phyloP scores from a whole-genome alignment of 192 early-diverging fungal genomes.

The Entrophospora sp. region DNA sequence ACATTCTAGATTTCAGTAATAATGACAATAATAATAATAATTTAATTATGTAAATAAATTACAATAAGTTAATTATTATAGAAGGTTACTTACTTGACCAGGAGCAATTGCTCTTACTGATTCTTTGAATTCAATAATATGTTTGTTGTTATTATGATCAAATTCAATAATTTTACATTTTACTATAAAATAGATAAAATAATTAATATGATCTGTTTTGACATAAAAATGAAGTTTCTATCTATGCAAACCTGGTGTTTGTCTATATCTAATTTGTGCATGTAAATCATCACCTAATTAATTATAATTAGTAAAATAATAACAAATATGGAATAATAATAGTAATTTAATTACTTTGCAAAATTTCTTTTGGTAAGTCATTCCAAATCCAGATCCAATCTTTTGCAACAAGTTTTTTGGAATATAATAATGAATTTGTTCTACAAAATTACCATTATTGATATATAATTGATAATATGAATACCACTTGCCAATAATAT shows the following conservation, averaged over 20 bases:
- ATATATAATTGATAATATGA: neutral
- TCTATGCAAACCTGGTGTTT: too few relatives aligned
- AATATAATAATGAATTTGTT: slow-evolving; percentile 8
- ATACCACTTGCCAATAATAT: neutral
- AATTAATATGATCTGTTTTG: too few relatives aligned
- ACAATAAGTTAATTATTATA: neutral
- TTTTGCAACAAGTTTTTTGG: neutral
- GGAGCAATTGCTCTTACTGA: slow-evolving; percentile 33
- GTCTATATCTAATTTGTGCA: too few relatives aligned
- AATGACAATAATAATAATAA: neutral
- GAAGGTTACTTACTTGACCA: slow-evolving; percentile 23
- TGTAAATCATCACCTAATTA: too few relatives aligned
- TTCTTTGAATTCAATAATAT: slow-evolving; percentile 23
- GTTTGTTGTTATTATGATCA: slow-evolving; percentile 10
- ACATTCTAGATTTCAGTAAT: slow-evolving; percentile 24
- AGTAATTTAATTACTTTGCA: neutral
- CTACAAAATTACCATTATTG: neutral
- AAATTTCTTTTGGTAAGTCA: neutral
- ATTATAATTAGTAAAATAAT: neutral
- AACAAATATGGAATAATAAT: neutral
- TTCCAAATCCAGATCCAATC: slow-evolving; percentile 17
- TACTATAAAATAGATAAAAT: neutral
- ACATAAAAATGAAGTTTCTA: too few relatives aligned
- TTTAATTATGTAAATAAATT: neutral
- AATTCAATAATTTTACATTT: neutral